Evolutionary conservation across 352 stramenopile species (phyloP).

Genomic region (Halophytophthora batemanensis): DNA sequence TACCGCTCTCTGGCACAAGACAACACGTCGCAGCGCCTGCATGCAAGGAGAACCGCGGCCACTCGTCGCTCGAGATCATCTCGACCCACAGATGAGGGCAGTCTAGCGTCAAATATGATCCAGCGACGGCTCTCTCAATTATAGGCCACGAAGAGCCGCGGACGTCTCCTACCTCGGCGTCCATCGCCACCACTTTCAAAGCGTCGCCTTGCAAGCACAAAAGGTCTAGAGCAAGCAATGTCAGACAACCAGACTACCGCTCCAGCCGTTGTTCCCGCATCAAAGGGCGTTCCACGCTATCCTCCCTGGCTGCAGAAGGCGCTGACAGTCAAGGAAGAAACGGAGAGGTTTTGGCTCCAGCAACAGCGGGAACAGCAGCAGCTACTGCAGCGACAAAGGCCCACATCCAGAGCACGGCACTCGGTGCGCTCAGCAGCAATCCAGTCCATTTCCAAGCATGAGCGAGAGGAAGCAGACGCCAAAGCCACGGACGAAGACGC

Average conservation of each 20-base stretch:
- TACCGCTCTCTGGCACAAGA: background rate
- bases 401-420: conserved; percentile 11
- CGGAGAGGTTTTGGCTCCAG: conserved; percentile 30
- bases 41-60: conserved; percentile 37
- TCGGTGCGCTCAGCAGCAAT: conserved; percentile 4
- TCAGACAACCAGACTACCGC: no score
- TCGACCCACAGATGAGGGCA: no score
- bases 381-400: conserved; percentile 15
- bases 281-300: conserved; percentile 35
- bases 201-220: no score
- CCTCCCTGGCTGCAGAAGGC: conserved; percentile 65
- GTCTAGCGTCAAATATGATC: no score
- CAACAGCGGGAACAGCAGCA: conserved; percentile 16
- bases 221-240: no score
- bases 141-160: no score
- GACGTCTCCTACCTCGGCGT: no score
- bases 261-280: no score
- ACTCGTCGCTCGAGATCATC: conserved; percentile 33
- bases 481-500: conserved; percentile 2
- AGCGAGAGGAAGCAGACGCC: conserved; percentile 1
- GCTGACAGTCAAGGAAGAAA: conserved; percentile 37
- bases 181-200: no score
- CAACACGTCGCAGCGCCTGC: conserved; percentile 10
- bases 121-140: no score
- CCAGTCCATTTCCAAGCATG: conserved; percentile 5